phyloP scores from a whole-genome alignment of 2,329 filamentous ascomycete species.

The Colletotrichum zoysiae region DNA sequence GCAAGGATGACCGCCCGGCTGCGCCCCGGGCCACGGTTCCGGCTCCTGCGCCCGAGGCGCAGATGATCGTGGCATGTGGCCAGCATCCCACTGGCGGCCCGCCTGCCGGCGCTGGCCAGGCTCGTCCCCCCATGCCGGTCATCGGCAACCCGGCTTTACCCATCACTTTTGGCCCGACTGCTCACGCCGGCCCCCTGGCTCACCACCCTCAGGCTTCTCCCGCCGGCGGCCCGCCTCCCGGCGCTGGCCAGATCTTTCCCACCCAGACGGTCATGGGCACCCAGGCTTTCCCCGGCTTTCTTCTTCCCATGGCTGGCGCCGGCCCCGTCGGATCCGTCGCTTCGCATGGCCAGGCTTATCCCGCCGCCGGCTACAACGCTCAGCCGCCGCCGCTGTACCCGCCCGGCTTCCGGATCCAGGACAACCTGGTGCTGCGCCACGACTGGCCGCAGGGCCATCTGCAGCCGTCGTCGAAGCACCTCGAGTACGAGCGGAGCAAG shows the following conservation, averaged over 20 bases:
- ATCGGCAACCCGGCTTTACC: neutral
- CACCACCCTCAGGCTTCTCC: neutral
- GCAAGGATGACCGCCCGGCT: no score
- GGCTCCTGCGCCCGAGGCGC: no score
- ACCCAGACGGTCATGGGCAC: no score
- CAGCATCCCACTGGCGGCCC: neutral
- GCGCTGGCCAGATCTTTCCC: neutral
- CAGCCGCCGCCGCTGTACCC: neutral
- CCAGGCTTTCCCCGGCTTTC: neutral
- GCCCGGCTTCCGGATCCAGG: neutral
- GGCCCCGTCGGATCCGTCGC: neutral
- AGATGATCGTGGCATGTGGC: no score
- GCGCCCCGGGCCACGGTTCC: no score
- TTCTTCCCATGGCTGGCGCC: rapidly evolving
- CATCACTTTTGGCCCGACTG: neutral
- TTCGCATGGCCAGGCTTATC: no score
- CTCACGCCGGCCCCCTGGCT: rapidly evolving
- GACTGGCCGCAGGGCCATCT: neutral
- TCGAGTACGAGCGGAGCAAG: neutral
- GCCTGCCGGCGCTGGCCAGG: neutral
- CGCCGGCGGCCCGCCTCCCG: neutral
- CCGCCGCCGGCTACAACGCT: neutral
- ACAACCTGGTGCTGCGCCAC: neutral
- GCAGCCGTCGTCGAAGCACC: neutral
- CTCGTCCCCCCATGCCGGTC: no score